Evolutionary conservation across 768 basidiomycete genomes (phyloP).

Genomic region (Boletellus emodensis): DNA sequence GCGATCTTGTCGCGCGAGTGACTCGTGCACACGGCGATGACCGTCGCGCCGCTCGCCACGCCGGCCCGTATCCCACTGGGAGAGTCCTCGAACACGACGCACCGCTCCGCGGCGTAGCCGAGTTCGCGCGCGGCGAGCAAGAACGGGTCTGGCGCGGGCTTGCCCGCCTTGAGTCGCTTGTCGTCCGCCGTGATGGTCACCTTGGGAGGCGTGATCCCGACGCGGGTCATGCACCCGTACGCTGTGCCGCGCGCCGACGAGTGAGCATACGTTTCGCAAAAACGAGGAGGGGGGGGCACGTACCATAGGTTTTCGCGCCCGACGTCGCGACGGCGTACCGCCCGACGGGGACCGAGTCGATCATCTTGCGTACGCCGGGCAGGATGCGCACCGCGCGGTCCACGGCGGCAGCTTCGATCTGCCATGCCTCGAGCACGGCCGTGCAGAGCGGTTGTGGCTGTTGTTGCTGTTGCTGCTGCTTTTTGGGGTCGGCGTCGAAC

Average conservation of each 20-base stretch:
- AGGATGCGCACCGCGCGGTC: conserved; percentile 67
- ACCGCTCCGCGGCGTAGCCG: conserved; percentile 52
- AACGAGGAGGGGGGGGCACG: conserved; percentile 11
- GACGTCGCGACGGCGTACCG: conserved; percentile 71
- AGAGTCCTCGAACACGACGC: conserved; percentile 78
- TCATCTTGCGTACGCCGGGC: conserved; percentile 64
- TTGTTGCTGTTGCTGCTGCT: too few species aligned
- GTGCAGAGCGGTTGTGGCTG: neutral
- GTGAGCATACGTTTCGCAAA: too few species aligned
- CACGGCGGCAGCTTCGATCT: conserved; percentile 50
- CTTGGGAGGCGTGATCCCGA: conserved; percentile 61
- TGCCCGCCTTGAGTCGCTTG: conserved; percentile 63
- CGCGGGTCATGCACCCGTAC: conserved; percentile 66
- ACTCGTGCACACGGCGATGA: conserved; percentile 71
- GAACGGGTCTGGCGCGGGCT: conserved; percentile 62
- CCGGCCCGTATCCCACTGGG: conserved; percentile 64
- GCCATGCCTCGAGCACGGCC: conserved; percentile 41
- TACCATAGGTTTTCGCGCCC: conserved; percentile 67
- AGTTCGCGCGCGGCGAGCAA: conserved; percentile 58
- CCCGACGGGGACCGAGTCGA: conserved; percentile 61
- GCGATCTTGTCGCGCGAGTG: conserved; percentile 56
- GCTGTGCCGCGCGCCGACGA: conserved; percentile 31
- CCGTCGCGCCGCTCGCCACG: conserved; percentile 67
- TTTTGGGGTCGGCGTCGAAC: conserved; percentile 26
- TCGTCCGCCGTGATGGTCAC: conserved; percentile 77